phyloP scores from a whole-genome alignment of 202 grass and related monocot species.

The Elaeis oleifera region DNA sequence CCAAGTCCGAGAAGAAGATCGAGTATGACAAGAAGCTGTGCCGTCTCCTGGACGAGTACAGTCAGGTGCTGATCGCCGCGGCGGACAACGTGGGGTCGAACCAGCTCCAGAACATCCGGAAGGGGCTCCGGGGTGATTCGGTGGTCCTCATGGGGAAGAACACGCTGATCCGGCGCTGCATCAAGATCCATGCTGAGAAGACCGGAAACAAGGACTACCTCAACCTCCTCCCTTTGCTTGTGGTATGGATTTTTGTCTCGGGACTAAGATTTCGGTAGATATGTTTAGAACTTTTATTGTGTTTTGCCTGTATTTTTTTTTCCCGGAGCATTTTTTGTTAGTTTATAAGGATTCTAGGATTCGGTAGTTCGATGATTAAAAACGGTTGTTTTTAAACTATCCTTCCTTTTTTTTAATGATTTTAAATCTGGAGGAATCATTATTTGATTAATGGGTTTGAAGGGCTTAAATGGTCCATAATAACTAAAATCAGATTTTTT shows the following conservation, averaged over 20 bases:
- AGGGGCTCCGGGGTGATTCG: slow-evolving; percentile 67
- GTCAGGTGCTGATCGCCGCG: slow-evolving; percentile 63
- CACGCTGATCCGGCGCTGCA: slow-evolving; percentile 79
- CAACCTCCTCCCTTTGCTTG: slow-evolving; percentile 53
- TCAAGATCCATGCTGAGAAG: slow-evolving; percentile 64
- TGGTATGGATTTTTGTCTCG: slow-evolving; percentile 28
- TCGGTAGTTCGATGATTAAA: no score
- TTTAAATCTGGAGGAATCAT: no score
- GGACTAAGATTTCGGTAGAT: no score
- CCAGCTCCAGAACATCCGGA: slow-evolving; percentile 80
- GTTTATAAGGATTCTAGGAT: no score
- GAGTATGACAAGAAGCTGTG: slow-evolving; percentile 74
- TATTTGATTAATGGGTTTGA: no score
- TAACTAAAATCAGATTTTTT: no score
- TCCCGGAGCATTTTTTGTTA: no score
- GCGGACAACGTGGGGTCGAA: slow-evolving; percentile 91
- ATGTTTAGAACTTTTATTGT: neutral
- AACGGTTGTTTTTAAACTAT: no score
- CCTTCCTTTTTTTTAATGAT: no score
- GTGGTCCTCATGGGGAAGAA: slow-evolving; percentile 90
- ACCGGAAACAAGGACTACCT: slow-evolving; percentile 49
- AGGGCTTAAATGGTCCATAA: no score
- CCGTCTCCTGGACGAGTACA: slow-evolving; percentile 75
- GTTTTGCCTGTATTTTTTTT: neutral
- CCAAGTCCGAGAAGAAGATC: slow-evolving; percentile 85